These are phyloP conservation scores for Stygiomarasmius scandens DNA, from an alignment of 1,284 basidiomycete genomes.

Conservation along the genomic window DNA sequence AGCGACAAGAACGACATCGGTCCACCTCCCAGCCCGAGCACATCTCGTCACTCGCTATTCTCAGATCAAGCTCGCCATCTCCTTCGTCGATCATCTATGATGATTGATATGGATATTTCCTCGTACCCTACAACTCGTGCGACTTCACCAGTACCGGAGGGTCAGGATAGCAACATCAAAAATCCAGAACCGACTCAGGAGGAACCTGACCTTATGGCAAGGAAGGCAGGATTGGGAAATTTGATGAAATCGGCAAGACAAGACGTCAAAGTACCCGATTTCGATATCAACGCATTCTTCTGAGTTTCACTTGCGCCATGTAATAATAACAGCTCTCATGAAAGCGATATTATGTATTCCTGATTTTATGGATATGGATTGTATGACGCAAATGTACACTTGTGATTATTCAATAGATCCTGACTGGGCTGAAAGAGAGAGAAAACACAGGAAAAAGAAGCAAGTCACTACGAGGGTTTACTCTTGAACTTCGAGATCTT, in stretches of 20 bases:
- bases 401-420: constrained; percentile 12
- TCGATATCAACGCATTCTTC: constrained; percentile 80
- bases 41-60: constrained; percentile 50
- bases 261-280: constrained; percentile 83
- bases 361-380: background rate
- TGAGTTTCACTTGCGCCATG: constrained; percentile 18
- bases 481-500: constrained; percentile 69
- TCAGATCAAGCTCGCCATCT: constrained; percentile 51
- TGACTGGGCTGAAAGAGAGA: constrained; percentile 7
- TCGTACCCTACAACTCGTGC: constrained; percentile 62
- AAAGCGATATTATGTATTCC: background rate
- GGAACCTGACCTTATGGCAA: constrained; percentile 58
- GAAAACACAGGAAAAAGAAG: constrained; percentile 14
- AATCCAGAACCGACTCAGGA: constrained; percentile 39
- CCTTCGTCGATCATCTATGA: constrained; percentile 68
- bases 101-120: constrained; percentile 87
- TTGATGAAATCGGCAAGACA: constrained; percentile 88
- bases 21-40: constrained; percentile 43
- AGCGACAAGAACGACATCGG: constrained; percentile 21
- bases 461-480: constrained; percentile 33
- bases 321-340: background rate
- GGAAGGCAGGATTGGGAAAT: constrained; percentile 78
- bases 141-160: constrained; percentile 56
- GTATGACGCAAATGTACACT: constrained; percentile 15
- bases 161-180: constrained; percentile 17